Percentiles rank a stretch among this genome's conserved stretches.
Conservation (phyloP, 2,329 filamentous ascomycete genomes). For the Alternaria ethzedia region DNA sequence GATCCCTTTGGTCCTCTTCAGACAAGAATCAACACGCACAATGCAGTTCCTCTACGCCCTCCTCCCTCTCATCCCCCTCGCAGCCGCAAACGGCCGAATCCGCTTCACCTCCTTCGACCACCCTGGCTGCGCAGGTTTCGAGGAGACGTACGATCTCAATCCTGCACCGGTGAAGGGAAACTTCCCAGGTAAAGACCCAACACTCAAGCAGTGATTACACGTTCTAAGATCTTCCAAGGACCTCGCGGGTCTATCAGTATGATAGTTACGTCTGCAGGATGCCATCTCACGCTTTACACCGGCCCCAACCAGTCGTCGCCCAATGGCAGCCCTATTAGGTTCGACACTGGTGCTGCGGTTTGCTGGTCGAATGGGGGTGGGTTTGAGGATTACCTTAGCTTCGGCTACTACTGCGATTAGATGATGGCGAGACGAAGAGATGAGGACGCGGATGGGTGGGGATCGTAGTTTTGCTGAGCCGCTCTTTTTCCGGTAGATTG, state of each 20-base stretch:
- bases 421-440: background rate
- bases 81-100: background rate
- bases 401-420: slow-evolving; percentile 1
- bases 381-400: slow-evolving; percentile 1
- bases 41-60: slow-evolving; percentile 1
- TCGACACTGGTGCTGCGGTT: background rate
- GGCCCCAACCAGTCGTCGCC: slow-evolving; percentile 6
- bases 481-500: background rate
- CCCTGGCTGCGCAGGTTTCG: slow-evolving; percentile 2
- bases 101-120: slow-evolving; percentile 10
- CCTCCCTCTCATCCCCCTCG: background rate
- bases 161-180: slow-evolving; percentile 6
- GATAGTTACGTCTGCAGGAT: slow-evolving; percentile 2
- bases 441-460: too few relatives aligned
- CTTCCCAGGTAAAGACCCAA: slow-evolving; percentile 7
- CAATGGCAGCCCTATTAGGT: background rate
- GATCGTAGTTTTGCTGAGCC: too few relatives aligned
- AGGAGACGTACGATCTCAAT: slow-evolving; percentile 6
- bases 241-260: slow-evolving; percentile 4
- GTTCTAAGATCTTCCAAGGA: too few relatives aligned
- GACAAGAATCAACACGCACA: background rate
- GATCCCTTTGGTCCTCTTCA: too few relatives aligned
- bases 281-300: slow-evolving; percentile 9
- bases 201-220: too few relatives aligned
- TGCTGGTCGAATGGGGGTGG: background rate